Base-by-base conservation (phyloP, 208 protist species). In the Leishmania amazonensis region DNA sequence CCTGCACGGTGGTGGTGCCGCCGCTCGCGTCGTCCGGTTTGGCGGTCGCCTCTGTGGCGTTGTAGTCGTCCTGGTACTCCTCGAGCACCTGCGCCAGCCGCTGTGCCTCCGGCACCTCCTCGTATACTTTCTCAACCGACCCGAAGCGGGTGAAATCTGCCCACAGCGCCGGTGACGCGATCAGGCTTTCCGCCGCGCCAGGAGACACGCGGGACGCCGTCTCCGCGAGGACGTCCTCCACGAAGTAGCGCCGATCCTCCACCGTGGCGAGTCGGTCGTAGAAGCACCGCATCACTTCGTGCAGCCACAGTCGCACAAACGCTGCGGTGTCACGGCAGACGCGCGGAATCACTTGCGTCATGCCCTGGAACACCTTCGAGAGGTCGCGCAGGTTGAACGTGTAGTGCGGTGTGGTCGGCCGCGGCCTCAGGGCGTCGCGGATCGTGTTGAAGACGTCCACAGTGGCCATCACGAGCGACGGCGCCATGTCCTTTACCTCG, bases 301-400 rank as follows among this genome's bases (percentile, higher is more conserved):
- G 99, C 42, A 95, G 86, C 98, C 98, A 99, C 21, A 99, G 91
- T 17, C 95, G 91, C 40, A 85, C 87, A 57, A 97, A 83, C 4
- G 88, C 82, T n/a, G 89, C 70, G 38, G 80, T 80, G 40, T 95
- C 88, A 74, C 87, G 87, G 75, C 96, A 97, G 28, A 94, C 89
- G 71, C 94, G 89, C n/a, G 96, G 94, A 35, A 94, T 94, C 15
- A 96, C 95, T 88, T 99, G 97, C 57, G 96, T 95, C 49, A 98
- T 90, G 73, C 98, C 98, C 84, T 98, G 96, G 73, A 99, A 98
- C 28, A 99, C 95, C 90, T 99, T 99, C 31, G 96, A 96, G 21
- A 99, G 85, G 83, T 99, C 99, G 76, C 99, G 96, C 21, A 99
- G 89, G 81, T 99, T 99, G 92, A 99, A 99, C 4, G 98, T 99